Evolutionary conservation across 1,139 yeast species (phyloP).

Genomic region (Yamadazyma dendronema): DNA sequence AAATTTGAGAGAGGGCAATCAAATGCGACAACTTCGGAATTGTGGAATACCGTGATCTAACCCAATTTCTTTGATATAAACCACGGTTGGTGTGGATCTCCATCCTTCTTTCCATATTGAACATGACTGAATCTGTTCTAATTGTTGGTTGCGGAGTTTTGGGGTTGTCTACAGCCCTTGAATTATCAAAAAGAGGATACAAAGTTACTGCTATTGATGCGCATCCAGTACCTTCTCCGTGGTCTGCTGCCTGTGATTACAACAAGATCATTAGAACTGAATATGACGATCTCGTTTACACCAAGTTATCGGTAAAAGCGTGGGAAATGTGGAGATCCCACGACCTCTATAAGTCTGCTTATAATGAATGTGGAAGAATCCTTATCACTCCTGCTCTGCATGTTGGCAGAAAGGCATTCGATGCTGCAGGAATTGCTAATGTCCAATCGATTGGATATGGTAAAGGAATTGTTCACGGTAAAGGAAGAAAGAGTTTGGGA

Average conservation of each 20-base stretch:
- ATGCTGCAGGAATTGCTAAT: constrained; percentile 27
- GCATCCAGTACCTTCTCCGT: constrained; percentile 42
- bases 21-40: constrained; percentile 2
- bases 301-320: constrained; percentile 42
- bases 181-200: constrained; percentile 16
- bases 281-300: constrained; percentile 33
- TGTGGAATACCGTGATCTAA: too few relatives aligned
- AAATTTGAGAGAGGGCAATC: constrained; percentile 1
- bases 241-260: constrained; percentile 49
- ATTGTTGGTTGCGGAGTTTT: constrained; percentile 23
- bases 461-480: constrained; percentile 20
- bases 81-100: too few relatives aligned
- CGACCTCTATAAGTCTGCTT: constrained; percentile 27
- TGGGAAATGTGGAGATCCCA: constrained; percentile 34
- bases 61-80: too few relatives aligned
- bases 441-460: constrained; percentile 29
- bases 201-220: constrained; percentile 30
- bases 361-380: constrained; percentile 35
- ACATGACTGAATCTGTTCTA: constrained; percentile 15
- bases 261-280: constrained; percentile 49
- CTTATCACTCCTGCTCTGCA: constrained; percentile 19
- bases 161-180: constrained; percentile 20
- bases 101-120: neutral
- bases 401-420: constrained; percentile 29
- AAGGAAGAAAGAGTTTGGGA: constrained; percentile 25